Evolutionary conservation across 225 moss, liverwort and hornwort species (phyloP).

Genomic region (Sphagnum contortum): DNA sequence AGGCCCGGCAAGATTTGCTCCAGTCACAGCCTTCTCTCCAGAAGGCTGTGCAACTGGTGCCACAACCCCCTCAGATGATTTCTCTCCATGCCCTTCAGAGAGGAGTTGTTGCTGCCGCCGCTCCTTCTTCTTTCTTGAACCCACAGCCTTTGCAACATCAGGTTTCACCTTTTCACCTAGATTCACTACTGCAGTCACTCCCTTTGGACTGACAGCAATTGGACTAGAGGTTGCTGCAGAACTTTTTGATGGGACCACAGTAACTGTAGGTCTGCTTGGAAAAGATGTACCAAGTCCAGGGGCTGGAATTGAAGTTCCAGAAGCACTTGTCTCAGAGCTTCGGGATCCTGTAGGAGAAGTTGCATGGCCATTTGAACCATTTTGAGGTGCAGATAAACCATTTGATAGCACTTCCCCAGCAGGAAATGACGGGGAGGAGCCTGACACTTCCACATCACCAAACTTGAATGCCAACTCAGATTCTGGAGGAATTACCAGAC

Average conservation of each 20-base stretch:
- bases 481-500: slow-evolving; percentile 39
- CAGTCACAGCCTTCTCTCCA: slow-evolving; percentile 14
- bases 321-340: slow-evolving; percentile 7
- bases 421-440: slow-evolving; percentile 19
- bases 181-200: slow-evolving; percentile 36
- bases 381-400: slow-evolving; percentile 14
- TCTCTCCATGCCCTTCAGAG: slow-evolving; percentile 20
- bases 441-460: slow-evolving; percentile 83
- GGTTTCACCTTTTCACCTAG: slow-evolving; percentile 54
- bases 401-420: slow-evolving; percentile 24
- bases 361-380: slow-evolving; percentile 38
- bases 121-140: slow-evolving; percentile 55
- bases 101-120: slow-evolving; percentile 53
- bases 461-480: slow-evolving; percentile 54
- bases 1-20: slow-evolving; percentile 1
- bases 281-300: slow-evolving; percentile 9
- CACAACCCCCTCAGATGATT: slow-evolving; percentile 17
- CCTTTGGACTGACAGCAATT: slow-evolving; percentile 57
- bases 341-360: slow-evolving; percentile 24
- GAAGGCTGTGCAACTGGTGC: slow-evolving; percentile 9
- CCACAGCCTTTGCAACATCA: slow-evolving; percentile 44
- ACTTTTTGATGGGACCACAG: slow-evolving; percentile 44
- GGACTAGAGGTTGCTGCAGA: slow-evolving; percentile 32
- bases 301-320: slow-evolving; percentile 15
- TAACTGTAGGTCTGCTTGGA: slow-evolving; percentile 34